Evolutionary conservation across 306 rosid species (phyloP).

Genomic region (Glycine soja): DNA sequence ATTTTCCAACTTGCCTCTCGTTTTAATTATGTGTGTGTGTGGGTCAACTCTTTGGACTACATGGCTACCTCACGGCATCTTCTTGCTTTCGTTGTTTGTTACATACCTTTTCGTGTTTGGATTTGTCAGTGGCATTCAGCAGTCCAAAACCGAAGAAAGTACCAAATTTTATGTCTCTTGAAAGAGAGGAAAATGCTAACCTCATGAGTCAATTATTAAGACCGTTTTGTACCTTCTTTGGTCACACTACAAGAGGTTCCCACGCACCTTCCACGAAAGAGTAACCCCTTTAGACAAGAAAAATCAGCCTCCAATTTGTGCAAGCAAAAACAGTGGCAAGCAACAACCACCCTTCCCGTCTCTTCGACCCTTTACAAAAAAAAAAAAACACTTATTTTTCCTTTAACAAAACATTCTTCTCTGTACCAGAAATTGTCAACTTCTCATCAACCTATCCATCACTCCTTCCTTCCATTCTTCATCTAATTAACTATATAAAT

Average conservation of each 20-base stretch:
- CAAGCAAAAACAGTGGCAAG: neutral
- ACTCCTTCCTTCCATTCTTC: constrained; percentile 36
- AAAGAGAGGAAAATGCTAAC: constrained; percentile 34
- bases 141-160: constrained; percentile 14
- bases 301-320: neutral
- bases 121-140: neutral
- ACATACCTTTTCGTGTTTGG: constrained; percentile 33
- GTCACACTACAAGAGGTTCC: constrained; percentile 45
- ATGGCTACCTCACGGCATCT: constrained; percentile 40
- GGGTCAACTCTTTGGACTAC: constrained; percentile 43
- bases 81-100: constrained; percentile 31
- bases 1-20: neutral
- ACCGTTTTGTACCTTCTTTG: constrained; percentile 44
- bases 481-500: constrained; percentile 33
- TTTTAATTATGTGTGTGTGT: neutral
- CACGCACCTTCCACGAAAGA: constrained; percentile 74
- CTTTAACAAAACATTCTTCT: no score
- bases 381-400: no score
- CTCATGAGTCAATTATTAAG: neutral
- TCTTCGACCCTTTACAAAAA: neutral
- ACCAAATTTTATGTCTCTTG: constrained; percentile 12
- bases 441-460: neutral
- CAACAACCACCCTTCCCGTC: neutral
- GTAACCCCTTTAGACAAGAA: constrained; percentile 32
- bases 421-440: constrained; percentile 33